Conservation (phyloP, 345 rosid genomes). For the Clausena lansium region DNA sequence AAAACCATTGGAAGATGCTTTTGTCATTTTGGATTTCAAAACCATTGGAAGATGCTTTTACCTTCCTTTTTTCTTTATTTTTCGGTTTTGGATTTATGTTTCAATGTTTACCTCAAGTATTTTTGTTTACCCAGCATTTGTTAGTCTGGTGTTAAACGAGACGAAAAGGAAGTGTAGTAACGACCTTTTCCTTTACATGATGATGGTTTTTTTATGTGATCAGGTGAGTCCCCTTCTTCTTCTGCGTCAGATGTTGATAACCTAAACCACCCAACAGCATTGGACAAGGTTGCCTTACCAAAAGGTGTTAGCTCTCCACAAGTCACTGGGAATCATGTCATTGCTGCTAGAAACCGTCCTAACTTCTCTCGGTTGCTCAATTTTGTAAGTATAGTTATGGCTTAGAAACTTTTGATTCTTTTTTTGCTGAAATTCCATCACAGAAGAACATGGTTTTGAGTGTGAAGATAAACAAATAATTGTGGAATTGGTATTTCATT, state of each 20-base stretch:
- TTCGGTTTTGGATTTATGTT: background rate
- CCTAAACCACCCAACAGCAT: constrained; percentile 67
- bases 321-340: constrained; percentile 62
- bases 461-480: background rate
- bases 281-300: constrained; percentile 58
- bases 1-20: no score
- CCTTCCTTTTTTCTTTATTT: background rate
- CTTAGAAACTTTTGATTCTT: background rate
- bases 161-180: background rate
- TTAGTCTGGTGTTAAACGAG: constrained; percentile 3
- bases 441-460: background rate
- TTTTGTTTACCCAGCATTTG: background rate
- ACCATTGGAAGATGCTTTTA: no score
- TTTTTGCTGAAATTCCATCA: background rate
- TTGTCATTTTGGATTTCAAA: no score
- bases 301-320: constrained; percentile 76
- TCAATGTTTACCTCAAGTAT: background rate
- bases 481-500: background rate
- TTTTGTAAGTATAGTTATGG: constrained; percentile 63
- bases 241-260: constrained; percentile 97
- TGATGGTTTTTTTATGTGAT: constrained; percentile 12
- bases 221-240: constrained; percentile 98
- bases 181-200: constrained; percentile 1
- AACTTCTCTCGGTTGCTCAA: constrained; percentile 58
- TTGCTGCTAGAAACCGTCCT: constrained; percentile 65